Percentiles rank a stretch among this genome's conserved stretches.
These are phyloP conservation scores for Candida cerambycidarum DNA, from an alignment of 805 yeast species.

Conservation along the genomic window DNA sequence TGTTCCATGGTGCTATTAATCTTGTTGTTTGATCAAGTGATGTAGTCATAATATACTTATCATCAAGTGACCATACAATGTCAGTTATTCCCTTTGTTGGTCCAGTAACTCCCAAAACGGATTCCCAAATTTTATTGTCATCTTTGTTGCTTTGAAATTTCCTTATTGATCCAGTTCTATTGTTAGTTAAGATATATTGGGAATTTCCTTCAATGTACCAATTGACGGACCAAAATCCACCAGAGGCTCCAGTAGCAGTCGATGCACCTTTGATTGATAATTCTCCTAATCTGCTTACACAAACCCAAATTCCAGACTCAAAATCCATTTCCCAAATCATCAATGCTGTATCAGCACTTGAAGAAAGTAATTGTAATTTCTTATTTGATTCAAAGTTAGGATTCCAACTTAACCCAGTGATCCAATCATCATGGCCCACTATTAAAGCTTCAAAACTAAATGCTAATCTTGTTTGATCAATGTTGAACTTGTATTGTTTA, in stretches of 20 bases:
- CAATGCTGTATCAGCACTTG: slow-evolving; percentile 90
- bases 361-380: slow-evolving; percentile 64
- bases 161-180: slow-evolving; percentile 92
- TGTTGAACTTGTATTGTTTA: slow-evolving; percentile 64
- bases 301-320: slow-evolving; percentile 87
- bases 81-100: slow-evolving; percentile 75
- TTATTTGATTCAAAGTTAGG: slow-evolving; percentile 32
- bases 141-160: slow-evolving; percentile 52
- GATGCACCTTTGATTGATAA: slow-evolving; percentile 94
- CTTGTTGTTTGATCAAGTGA: slow-evolving; percentile 95
- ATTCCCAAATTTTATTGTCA: slow-evolving; percentile 40
- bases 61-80: slow-evolving; percentile 68
- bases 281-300: slow-evolving; percentile 81
- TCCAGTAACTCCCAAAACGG: slow-evolving; percentile 68
- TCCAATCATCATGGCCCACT: slow-evolving; percentile 99
- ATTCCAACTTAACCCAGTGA: slow-evolving; percentile 82
- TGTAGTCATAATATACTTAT: slow-evolving; percentile 69
- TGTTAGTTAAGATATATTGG: slow-evolving; percentile 68
- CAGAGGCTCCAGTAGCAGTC: slow-evolving; percentile 93
- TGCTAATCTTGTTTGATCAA: slow-evolving; percentile 42
- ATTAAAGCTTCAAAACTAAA: slow-evolving; percentile 87
- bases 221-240: slow-evolving; percentile 60
- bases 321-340: slow-evolving; percentile 93
- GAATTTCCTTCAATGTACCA: slow-evolving; percentile 55
- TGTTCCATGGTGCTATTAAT: slow-evolving; percentile 64